A percentile compares a stretch with the other conserved stretches of the same genome.
Conservation (phyloP, 192 early-diverging fungal species). For the Coemansia sp. region DNA sequence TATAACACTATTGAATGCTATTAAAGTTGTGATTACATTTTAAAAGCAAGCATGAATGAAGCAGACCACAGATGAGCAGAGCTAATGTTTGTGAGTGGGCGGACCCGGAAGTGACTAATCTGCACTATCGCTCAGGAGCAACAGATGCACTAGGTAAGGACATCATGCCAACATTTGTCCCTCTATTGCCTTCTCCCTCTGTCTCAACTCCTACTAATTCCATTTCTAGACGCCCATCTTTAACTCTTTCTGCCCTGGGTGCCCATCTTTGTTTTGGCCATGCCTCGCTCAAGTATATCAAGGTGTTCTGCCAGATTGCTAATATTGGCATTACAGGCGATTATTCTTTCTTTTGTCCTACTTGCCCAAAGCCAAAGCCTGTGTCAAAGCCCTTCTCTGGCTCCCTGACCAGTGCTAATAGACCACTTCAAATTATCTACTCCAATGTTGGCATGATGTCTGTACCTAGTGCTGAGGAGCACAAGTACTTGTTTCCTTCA, state of each 20-base stretch:
- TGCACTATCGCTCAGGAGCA: no score
- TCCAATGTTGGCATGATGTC: background rate
- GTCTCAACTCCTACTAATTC: background rate
- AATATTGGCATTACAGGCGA: background rate
- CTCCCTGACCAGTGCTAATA: background rate
- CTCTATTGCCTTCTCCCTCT: no score
- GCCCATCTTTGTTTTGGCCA: background rate
- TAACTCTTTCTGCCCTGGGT: background rate
- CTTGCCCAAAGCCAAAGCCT: background rate
- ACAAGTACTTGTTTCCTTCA: constrained; percentile 12
- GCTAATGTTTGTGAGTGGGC: no score
- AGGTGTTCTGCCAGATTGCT: background rate
- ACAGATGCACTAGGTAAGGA: no score
- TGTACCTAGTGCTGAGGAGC: background rate
- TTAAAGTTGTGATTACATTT: no score
- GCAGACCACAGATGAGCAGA: no score
- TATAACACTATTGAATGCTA: no score
- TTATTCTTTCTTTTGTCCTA: background rate
- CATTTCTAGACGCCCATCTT: background rate
- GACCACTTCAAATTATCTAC: background rate
- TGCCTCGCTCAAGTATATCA: background rate
- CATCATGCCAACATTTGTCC: no score
- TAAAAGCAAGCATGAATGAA: no score
- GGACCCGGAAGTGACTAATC: no score
- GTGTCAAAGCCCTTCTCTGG: background rate